Percentiles rank a stretch among this genome's conserved stretches.
phyloP scores from a whole-genome alignment of 257 asterid species.

The Rauvolfia tetraphylla region DNA sequence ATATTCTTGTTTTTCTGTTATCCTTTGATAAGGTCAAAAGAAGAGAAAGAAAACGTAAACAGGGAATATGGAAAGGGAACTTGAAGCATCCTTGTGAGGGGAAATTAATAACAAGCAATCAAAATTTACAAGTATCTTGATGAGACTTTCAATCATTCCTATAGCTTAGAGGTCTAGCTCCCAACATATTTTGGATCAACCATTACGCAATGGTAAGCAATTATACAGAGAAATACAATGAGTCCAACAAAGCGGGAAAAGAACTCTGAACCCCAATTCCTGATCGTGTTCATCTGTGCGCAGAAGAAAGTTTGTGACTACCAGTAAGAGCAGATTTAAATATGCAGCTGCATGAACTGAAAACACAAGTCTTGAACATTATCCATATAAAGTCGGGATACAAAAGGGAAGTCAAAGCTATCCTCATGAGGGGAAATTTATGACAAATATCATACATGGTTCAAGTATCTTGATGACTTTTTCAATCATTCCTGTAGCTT shows the following conservation, averaged over 20 bases:
- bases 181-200: slow-evolving; percentile 29
- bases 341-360: background rate
- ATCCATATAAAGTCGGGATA: background rate
- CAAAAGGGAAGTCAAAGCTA: no score
- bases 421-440: background rate
- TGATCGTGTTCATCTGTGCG: slow-evolving; percentile 31
- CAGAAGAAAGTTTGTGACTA: background rate
- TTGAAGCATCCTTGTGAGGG: background rate
- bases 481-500: background rate
- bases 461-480: background rate
- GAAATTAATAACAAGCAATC: background rate
- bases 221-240: slow-evolving; percentile 9
- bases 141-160: background rate
- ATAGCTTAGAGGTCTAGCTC: slow-evolving; percentile 1
- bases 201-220: slow-evolving; percentile 28
- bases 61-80: no score
- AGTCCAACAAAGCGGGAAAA: slow-evolving; percentile 23
- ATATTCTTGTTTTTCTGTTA: no score
- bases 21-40: no score
- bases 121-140: background rate
- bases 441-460: background rate
- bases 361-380: background rate
- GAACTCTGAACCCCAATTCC: slow-evolving; percentile 27
- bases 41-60: no score
- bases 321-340: background rate